phyloP scores from a whole-genome alignment of 1,139 yeast genomes.

The Yamadazyma siamensis region DNA sequence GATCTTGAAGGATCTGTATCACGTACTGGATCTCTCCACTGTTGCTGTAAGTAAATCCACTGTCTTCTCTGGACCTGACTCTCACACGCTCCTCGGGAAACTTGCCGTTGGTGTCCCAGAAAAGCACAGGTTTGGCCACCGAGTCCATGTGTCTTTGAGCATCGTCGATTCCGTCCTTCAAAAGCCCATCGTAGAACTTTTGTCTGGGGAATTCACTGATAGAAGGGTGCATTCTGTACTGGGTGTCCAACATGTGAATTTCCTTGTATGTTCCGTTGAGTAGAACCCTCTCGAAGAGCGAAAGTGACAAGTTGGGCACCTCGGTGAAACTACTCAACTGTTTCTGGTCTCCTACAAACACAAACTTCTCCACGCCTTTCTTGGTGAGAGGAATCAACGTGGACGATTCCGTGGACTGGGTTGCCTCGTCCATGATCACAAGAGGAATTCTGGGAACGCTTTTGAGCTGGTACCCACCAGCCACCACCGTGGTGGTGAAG shows the following conservation, averaged over 20 bases:
- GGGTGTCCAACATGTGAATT: conserved; percentile 69
- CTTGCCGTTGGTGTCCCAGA: conserved; percentile 48
- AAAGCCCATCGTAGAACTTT: conserved; percentile 50
- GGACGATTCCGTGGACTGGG: conserved; percentile 70
- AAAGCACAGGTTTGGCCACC: conserved; percentile 46
- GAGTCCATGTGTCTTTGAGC: conserved; percentile 42
- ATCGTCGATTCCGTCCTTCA: conserved; percentile 59
- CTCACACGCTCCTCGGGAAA: conserved; percentile 44
- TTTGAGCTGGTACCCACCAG: conserved; percentile 64
- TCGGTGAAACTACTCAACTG: conserved; percentile 66
- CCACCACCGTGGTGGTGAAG: conserved; percentile 68
- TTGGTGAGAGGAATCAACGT: conserved; percentile 68
- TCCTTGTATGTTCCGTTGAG: conserved; percentile 53
- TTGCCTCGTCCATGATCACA: conserved; percentile 60
- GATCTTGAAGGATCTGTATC: conserved; percentile 41
- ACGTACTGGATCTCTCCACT: conserved; percentile 49
- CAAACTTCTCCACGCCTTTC: conserved; percentile 63
- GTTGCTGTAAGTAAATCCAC: conserved; percentile 55
- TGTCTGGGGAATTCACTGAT: conserved; percentile 62
- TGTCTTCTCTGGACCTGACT: conserved; percentile 43
- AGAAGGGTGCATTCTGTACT: conserved; percentile 70
- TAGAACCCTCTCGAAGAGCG: conserved; percentile 57
- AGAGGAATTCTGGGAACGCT: conserved; percentile 57
- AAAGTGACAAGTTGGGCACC: conserved; percentile 56
- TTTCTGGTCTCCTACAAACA: conserved; percentile 71